Evolutionary conservation across 2,329 filamentous ascomycete species (phyloP).

Genomic region (Chaetomiaceae sp.): DNA sequence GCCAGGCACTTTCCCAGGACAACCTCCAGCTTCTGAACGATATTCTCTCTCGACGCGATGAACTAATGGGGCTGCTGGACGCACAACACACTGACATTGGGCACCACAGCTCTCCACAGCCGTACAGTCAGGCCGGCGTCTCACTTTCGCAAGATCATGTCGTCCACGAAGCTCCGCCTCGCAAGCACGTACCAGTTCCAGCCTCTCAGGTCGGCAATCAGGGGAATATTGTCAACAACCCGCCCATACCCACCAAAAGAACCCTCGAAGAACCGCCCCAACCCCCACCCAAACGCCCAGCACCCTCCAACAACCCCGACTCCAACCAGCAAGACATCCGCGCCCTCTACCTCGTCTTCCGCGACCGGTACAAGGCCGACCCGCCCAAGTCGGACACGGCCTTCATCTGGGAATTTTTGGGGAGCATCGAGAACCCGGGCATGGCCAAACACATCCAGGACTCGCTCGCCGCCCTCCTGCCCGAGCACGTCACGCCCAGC

Average conservation of each 20-base stretch:
- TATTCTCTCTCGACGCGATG: background rate
- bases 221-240: background rate
- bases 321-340: slow-evolving; percentile 21
- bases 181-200: background rate
- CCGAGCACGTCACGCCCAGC: slow-evolving; percentile 13
- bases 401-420: slow-evolving; percentile 27
- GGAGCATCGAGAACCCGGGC: slow-evolving; percentile 19
- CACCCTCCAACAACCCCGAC: background rate
- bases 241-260: background rate
- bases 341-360: slow-evolving; percentile 19
- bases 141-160: background rate
- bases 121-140: background rate
- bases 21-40: slow-evolving; percentile 2
- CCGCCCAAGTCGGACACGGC: slow-evolving; percentile 14
- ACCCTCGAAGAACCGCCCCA: background rate
- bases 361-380: slow-evolving; percentile 13
- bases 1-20: background rate
- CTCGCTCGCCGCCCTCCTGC: slow-evolving; percentile 17
- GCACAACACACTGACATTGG: background rate
- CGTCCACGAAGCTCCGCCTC: background rate
- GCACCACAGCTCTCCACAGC: background rate
- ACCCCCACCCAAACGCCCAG: background rate
- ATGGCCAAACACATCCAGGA: slow-evolving; percentile 23
- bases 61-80: slow-evolving; percentile 8
- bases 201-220: background rate